phyloP scores from a whole-genome alignment of 768 basidiomycete genomes.

The Lentinula lateritia region DNA sequence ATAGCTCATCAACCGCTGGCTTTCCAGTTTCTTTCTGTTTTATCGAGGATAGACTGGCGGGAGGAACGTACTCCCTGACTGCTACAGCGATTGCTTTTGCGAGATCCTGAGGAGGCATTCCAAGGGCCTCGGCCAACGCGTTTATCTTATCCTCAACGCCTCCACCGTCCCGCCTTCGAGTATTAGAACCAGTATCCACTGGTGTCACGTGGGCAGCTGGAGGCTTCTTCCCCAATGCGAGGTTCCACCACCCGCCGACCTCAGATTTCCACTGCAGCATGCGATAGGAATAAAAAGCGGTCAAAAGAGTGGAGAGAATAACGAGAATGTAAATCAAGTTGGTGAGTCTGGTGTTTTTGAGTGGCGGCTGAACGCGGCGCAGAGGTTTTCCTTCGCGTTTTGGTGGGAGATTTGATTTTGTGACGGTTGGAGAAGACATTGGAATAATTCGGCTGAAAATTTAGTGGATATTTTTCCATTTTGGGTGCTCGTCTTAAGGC shows the following conservation, averaged over 20 bases:
- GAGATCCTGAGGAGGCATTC: constrained; percentile 53
- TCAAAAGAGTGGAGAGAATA: constrained; percentile 24
- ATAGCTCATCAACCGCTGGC: constrained; percentile 32
- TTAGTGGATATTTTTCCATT: background rate
- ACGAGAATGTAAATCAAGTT: constrained; percentile 6
- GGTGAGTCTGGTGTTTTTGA: background rate
- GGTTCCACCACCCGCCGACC: constrained; percentile 60
- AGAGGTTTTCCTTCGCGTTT: constrained; percentile 4
- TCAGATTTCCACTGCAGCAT: constrained; percentile 42
- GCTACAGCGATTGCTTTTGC: constrained; percentile 61
- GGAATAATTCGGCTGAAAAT: background rate
- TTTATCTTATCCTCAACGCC: constrained; percentile 53
- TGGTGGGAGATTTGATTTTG: constrained; percentile 1
- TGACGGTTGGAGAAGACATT: background rate
- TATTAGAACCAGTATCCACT: constrained; percentile 6
- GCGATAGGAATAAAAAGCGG: constrained; percentile 48
- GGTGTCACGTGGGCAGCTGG: constrained; percentile 12
- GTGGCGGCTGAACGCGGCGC: background rate
- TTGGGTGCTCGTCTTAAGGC: background rate
- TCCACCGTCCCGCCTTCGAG: constrained; percentile 6
- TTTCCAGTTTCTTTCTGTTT: constrained; percentile 40
- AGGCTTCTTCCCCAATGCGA: constrained; percentile 34
- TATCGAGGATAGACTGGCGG: constrained; percentile 53
- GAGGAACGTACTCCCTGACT: constrained; percentile 53
- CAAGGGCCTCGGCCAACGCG: constrained; percentile 56